phyloP scores from a whole-genome alignment of 2,329 filamentous ascomycete genomes.

The Penicillium sp. region DNA sequence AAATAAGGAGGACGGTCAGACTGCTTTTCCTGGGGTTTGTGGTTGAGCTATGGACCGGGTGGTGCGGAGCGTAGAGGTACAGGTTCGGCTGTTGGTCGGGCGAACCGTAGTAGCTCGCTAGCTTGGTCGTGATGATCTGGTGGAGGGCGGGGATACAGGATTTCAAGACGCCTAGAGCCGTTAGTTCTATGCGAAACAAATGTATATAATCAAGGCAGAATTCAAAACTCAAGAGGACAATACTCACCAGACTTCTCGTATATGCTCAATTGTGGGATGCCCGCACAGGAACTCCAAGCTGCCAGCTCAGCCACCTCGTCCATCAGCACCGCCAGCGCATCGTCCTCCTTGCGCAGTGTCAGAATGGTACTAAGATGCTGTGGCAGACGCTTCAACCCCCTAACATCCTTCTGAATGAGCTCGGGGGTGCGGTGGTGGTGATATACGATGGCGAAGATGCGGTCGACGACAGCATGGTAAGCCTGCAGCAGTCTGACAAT shows the following conservation, averaged over 20 bases:
- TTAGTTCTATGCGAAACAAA: neutral
- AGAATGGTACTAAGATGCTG: conserved; percentile 87
- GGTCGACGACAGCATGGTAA: conserved; percentile 76
- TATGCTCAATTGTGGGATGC: conserved; percentile 82
- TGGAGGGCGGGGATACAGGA: conserved; percentile 84
- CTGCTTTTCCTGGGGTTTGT: conserved; percentile 25
- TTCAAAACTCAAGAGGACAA: neutral
- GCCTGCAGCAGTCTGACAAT: conserved; percentile 80
- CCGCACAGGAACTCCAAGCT: conserved; percentile 89
- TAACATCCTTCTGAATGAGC: conserved; percentile 85
- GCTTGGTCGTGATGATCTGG: conserved; percentile 73
- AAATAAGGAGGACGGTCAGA: conserved; percentile 74
- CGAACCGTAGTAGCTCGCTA: conserved; percentile 84
- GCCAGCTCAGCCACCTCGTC: conserved; percentile 90
- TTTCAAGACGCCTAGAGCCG: conserved; percentile 77
- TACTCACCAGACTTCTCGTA: conserved; percentile 86
- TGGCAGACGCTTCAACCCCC: conserved; percentile 71
- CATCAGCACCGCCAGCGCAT: conserved; percentile 79
- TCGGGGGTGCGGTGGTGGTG: conserved; percentile 96
- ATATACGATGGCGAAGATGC: conserved; percentile 78
- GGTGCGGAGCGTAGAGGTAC: conserved; percentile 71
- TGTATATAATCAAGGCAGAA: neutral
- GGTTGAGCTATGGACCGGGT: conserved; percentile 49
- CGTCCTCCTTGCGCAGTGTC: conserved; percentile 67
- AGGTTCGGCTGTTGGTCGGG: conserved; percentile 66